Evolutionary conservation across 129 eudicot genomes (phyloP).

Genomic region (Centella asiatica): DNA sequence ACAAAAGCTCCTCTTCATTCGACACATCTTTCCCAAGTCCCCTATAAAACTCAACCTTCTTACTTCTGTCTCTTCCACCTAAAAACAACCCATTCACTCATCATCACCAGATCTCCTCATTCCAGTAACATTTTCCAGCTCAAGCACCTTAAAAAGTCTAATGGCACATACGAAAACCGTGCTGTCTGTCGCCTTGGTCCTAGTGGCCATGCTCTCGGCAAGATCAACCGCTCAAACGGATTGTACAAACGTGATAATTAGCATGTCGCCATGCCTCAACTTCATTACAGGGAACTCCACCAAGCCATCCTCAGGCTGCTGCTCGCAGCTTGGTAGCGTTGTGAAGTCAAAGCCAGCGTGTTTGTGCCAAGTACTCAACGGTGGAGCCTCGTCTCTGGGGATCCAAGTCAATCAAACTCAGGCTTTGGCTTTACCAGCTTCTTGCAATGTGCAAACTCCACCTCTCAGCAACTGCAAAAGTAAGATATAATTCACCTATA

Average conservation of each 20-base stretch:
- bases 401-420: constrained; percentile 61
- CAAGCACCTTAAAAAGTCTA: not conserved
- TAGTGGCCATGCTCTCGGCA: constrained; percentile 34
- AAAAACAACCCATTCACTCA: constrained; percentile 2
- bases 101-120: not conserved
- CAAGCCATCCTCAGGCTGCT: constrained; percentile 46
- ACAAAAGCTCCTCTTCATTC: not conserved
- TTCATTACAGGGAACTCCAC: constrained; percentile 57
- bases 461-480: constrained; percentile 52
- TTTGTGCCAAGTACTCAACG: constrained; percentile 49
- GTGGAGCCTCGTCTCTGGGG: constrained; percentile 52
- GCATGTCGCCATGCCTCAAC: constrained; percentile 69
- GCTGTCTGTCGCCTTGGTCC: constrained; percentile 2
- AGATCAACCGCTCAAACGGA: constrained; percentile 40
- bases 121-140: not conserved
- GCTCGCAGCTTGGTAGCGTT: constrained; percentile 52
- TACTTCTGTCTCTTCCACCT: not conserved
- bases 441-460: constrained; percentile 65
- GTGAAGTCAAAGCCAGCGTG: constrained; percentile 58
- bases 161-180: constrained; percentile 17
- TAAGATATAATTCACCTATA: constrained; percentile 8
- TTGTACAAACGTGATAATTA: constrained; percentile 52
- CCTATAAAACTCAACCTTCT: not conserved
- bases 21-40: not conserved
- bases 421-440: constrained; percentile 53